These are phyloP conservation scores for Lolium multiflorum DNA, from an alignment of 176 grass and related monocot species.

Conservation along the genomic window DNA sequence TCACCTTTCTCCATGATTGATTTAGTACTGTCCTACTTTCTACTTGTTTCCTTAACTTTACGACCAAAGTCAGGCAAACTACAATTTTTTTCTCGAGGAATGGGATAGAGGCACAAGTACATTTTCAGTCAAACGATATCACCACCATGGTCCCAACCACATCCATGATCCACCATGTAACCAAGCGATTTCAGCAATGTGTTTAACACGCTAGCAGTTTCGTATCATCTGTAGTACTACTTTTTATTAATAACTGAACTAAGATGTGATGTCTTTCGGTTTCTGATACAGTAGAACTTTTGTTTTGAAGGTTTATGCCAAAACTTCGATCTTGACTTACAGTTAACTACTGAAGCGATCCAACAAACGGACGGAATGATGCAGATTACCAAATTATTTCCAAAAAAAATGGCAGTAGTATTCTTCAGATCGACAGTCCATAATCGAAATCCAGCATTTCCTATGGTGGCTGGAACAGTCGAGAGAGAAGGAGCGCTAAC, in stretches of 20 bases:
- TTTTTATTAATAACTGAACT: neutral
- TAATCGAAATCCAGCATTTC: no score
- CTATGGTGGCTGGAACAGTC: no score
- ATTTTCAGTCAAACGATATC: neutral
- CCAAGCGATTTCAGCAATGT: neutral
- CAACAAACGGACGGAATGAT: constrained; percentile 13
- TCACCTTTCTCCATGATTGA: neutral
- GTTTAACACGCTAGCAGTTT: neutral
- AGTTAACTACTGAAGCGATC: neutral
- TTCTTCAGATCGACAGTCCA: constrained; percentile 34
- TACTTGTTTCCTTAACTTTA: neutral
- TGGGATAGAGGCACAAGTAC: neutral
- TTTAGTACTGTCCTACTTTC: constrained; percentile 21
- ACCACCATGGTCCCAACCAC: neutral
- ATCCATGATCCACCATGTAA: neutral
- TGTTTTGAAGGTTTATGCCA: neutral
- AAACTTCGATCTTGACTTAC: neutral
- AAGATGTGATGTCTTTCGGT: neutral
- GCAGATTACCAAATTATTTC: neutral
- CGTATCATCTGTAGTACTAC: neutral
- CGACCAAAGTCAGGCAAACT: neutral
- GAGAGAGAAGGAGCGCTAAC: constrained; percentile 50
- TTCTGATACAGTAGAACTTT: neutral
- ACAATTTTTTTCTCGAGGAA: neutral
- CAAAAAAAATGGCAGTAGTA: no score